Percentiles rank a stretch among this genome's conserved stretches.
These are phyloP conservation scores for Xerocomellus intermedius DNA, from an alignment of 768 basidiomycete genomes.

Conservation along the genomic window DNA sequence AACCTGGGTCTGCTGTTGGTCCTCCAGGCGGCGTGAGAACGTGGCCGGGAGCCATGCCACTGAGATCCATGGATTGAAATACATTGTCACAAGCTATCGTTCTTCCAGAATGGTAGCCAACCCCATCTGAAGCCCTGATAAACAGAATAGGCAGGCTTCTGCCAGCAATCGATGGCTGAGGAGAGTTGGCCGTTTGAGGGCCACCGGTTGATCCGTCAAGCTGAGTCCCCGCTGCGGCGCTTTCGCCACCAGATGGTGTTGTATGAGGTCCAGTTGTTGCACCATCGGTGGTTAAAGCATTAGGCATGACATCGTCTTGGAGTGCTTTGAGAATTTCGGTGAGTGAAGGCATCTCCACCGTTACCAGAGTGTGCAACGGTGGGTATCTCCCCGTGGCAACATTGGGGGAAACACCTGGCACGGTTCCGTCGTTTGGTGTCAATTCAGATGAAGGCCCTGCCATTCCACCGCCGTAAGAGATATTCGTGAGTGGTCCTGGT, in stretches of 20 bases:
- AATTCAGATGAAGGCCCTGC: constrained; percentile 37
- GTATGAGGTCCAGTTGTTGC: constrained; percentile 38
- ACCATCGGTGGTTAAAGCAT: constrained; percentile 34
- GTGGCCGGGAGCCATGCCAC: constrained; percentile 43
- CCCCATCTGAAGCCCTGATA: constrained; percentile 79
- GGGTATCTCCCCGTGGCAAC: constrained; percentile 48
- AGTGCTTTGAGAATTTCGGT: constrained; percentile 75
- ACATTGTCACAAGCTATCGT: constrained; percentile 82
- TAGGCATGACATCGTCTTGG: constrained; percentile 60
- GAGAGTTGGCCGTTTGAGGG: constrained; percentile 28
- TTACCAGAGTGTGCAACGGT: constrained; percentile 74
- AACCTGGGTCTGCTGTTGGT: constrained; percentile 54
- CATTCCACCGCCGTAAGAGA: constrained; percentile 55
- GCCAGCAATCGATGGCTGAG: constrained; percentile 55
- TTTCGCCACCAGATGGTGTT: constrained; percentile 26
- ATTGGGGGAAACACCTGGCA: constrained; percentile 16
- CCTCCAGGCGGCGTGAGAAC: constrained; percentile 45
- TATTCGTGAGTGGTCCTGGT: constrained; percentile 63
- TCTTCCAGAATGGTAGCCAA: constrained; percentile 86
- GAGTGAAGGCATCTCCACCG: constrained; percentile 81
- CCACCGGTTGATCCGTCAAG: constrained; percentile 27
- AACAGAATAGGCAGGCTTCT: constrained; percentile 77
- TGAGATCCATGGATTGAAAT: constrained; percentile 67
- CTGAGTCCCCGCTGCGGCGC: constrained; percentile 25
- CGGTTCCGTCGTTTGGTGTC: constrained; percentile 25